Percentiles rank a stretch among this genome's conserved stretches.
Evolutionary conservation across 2,329 filamentous ascomycete species (phyloP).

Genomic region (Aspergillus sp.): DNA sequence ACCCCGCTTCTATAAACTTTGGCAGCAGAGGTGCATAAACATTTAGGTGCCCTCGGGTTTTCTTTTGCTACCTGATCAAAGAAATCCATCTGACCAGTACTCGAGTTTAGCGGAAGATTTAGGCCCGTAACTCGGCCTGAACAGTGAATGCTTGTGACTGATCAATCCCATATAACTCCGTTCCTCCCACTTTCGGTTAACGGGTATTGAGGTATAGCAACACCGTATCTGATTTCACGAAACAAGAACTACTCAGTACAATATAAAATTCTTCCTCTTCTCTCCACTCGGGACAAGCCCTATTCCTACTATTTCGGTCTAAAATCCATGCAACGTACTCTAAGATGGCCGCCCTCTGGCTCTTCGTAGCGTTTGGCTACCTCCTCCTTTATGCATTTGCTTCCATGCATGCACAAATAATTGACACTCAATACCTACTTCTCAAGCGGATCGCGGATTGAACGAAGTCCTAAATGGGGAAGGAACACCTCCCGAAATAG

Average conservation of each 20-base stretch:
- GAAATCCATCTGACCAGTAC: background rate
- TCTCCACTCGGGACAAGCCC: too few species aligned
- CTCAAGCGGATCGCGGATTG: constrained; percentile 22
- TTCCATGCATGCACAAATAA: constrained; percentile 18
- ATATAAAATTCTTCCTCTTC: too few species aligned
- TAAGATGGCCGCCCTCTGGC: constrained; percentile 30
- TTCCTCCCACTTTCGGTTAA: background rate
- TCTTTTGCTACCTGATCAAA: background rate
- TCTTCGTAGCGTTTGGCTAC: constrained; percentile 37
- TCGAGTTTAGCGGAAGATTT: background rate
- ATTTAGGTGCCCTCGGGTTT: too few species aligned
- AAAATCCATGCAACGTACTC: too few species aligned
- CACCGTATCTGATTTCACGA: background rate
- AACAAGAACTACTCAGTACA: too few species aligned
- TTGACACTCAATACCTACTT: constrained; percentile 11
- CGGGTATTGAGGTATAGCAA: background rate
- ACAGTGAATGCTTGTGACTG: too few species aligned
- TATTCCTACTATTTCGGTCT: too few species aligned
- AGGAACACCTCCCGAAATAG: background rate
- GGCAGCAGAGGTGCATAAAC: too few species aligned
- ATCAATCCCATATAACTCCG: background rate
- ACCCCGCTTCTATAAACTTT: too few species aligned
- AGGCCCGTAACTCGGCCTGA: background rate
- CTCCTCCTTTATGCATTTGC: constrained; percentile 37
- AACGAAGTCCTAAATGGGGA: background rate